Percentiles rank a stretch among this genome's conserved stretches.
Conservation (phyloP, 225 moss, liverwort and hornwort genomes). For the Straminergon stramineum region DNA sequence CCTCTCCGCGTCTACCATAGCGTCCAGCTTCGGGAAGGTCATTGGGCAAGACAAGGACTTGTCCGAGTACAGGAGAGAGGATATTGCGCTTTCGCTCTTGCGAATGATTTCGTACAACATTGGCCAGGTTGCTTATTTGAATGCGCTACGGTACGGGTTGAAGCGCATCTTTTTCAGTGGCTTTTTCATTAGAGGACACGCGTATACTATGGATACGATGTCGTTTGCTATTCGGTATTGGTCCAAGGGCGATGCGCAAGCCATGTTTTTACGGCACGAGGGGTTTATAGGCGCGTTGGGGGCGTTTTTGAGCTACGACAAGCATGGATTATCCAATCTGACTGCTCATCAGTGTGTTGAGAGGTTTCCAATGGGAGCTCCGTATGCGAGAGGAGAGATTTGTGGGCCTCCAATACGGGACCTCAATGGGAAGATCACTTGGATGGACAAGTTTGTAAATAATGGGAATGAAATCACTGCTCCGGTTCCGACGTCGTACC, state of each 20-base stretch:
- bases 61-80: constrained; percentile 79
- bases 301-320: constrained; percentile 92
- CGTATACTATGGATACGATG: constrained; percentile 99
- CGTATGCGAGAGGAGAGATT: constrained; percentile 76
- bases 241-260: constrained; percentile 95
- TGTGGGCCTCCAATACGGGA: constrained; percentile 83
- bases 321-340: constrained; percentile 68
- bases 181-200: constrained; percentile 95
- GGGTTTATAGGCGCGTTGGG: constrained; percentile 88
- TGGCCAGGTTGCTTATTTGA: constrained; percentile 93
- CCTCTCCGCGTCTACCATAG: constrained; percentile 91
- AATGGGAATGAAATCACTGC: constrained; percentile 80
- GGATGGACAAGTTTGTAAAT: constrained; percentile 95
- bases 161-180: constrained; percentile 99
- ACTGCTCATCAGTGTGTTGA: constrained; percentile 92
- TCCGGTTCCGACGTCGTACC: constrained; percentile 63
- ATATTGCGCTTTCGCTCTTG: constrained; percentile 81
- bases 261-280: constrained; percentile 97
- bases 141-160: constrained; percentile 79
- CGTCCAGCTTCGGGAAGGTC: constrained; percentile 97
- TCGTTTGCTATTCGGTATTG: constrained; percentile 94
- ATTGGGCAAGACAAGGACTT: constrained; percentile 77
- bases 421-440: constrained; percentile 94
- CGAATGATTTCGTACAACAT: constrained; percentile 99
- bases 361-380: constrained; percentile 97